Conservation (phyloP, 2,329 filamentous ascomycete species). For the Coniochaeta sp. region DNA sequence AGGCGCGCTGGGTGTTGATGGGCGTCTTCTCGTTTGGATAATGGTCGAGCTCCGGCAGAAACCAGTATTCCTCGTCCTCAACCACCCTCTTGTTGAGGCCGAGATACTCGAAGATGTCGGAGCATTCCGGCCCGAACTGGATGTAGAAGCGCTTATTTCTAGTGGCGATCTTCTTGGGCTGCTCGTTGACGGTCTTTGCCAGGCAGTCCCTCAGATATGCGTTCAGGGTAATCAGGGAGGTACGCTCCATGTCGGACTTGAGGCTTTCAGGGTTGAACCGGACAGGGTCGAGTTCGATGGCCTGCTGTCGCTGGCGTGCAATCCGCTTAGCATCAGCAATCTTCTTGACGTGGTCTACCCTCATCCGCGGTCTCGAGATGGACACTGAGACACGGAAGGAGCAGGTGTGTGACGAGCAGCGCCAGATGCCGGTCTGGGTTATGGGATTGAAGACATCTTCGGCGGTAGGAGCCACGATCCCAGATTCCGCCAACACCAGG, state of each 20-base stretch:
- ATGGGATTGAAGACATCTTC: constrained; percentile 31
- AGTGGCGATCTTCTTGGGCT: constrained; percentile 40
- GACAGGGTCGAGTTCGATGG: constrained; percentile 36
- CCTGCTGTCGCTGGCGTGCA: constrained; percentile 27
- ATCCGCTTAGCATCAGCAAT: constrained; percentile 40
- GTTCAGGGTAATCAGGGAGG: constrained; percentile 38
- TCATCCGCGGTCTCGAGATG: constrained; percentile 42
- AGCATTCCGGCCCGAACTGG: constrained; percentile 44
- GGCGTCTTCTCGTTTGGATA: constrained; percentile 26
- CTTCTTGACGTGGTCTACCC: constrained; percentile 30
- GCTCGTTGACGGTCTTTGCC: constrained; percentile 25
- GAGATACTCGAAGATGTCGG: constrained; percentile 39
- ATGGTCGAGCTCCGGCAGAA: constrained; percentile 26
- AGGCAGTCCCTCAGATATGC: constrained; percentile 46
- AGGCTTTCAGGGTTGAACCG: constrained; percentile 34
- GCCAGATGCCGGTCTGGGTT: constrained; percentile 27
- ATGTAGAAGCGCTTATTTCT: constrained; percentile 50
- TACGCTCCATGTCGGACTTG: constrained; percentile 29
- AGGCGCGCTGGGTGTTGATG: constrained; percentile 36
- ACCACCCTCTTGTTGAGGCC: constrained; percentile 35
- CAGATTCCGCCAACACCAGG: constrained; percentile 9
- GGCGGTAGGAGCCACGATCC: background rate
- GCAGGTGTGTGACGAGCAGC: constrained; percentile 35
- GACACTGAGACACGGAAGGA: constrained; percentile 37
- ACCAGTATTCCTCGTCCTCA: constrained; percentile 32